Conservation (phyloP, 371 early-diverging fungal species). For the Mucor velutinosus region DNA sequence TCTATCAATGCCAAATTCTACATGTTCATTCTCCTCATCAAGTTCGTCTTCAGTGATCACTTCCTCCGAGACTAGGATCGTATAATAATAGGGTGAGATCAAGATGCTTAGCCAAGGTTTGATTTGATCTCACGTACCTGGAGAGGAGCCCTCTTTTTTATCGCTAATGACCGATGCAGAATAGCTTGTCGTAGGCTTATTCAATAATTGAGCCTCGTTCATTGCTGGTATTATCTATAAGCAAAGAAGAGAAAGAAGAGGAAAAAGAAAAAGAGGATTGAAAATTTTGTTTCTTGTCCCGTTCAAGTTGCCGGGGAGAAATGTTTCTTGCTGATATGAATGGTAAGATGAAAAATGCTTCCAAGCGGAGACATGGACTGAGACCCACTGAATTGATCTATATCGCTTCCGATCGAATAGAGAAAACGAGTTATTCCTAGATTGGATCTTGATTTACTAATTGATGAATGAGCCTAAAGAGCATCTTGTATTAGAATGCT, state of each 20-base stretch:
- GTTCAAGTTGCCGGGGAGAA: not conserved
- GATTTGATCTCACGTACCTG: not conserved
- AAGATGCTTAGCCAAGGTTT: not conserved
- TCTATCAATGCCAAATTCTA: conserved; percentile 22
- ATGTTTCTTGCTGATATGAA: not conserved
- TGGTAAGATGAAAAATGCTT: not conserved
- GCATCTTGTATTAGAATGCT: not conserved
- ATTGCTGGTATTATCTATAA: not conserved
- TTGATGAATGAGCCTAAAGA: too few relatives aligned
- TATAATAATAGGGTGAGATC: not conserved
- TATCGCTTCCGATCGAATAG: not conserved
- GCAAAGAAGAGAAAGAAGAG: not conserved
- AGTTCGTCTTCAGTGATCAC: not conserved
- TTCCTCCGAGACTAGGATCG: not conserved
- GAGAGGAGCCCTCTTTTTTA: not conserved
- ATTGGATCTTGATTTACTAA: not conserved
- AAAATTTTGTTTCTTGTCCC: not conserved
- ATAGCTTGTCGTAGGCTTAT: not conserved
- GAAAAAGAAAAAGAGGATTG: not conserved
- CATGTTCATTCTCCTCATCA: not conserved
- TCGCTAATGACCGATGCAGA: not conserved
- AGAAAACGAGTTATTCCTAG: not conserved
- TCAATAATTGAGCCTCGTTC: not conserved
- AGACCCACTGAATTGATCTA: not conserved
- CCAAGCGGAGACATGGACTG: conserved; percentile 1